A percentile compares a stretch with the other conserved stretches of the same genome.
Evolutionary conservation across 495 filamentous ascomycete species (phyloP).

Genomic region (Lophiotrema nucula): DNA sequence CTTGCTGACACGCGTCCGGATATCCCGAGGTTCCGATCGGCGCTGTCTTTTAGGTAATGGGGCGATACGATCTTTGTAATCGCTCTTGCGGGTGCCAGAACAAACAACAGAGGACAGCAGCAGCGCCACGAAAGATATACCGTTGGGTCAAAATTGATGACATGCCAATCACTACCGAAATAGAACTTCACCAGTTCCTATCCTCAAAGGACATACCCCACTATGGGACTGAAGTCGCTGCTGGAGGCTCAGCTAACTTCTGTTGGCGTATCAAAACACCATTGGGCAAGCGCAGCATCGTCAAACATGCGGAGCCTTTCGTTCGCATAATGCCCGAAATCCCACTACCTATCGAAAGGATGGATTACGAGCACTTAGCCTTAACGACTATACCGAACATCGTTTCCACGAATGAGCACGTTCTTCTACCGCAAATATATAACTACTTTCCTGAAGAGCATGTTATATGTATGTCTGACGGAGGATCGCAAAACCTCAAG

Average conservation of each 20-base stretch:
- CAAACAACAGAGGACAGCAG: no score
- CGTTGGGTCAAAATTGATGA: constrained; percentile 1
- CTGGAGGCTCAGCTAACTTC: constrained; percentile 10
- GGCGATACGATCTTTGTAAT: no score
- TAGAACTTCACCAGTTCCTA: constrained; percentile 12
- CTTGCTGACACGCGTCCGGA: no score
- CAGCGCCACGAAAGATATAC: no score
- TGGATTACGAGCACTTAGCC: constrained; percentile 2
- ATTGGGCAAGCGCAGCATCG: constrained; percentile 3
- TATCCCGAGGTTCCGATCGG: no score
- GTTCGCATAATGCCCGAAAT: constrained; percentile 8
- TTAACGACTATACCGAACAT: constrained; percentile 7
- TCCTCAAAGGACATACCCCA: constrained; percentile 20
- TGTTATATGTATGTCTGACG: constrained; percentile 3
- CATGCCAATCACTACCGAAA: constrained; percentile 17
- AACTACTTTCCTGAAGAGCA: constrained; percentile 20
- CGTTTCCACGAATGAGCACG: constrained; percentile 8
- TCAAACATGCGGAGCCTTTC: constrained; percentile 4
- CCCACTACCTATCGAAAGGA: neutral
- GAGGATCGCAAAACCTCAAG: constrained; percentile 6
- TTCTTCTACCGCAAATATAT: constrained; percentile 13
- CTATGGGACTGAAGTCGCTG: constrained; percentile 9
- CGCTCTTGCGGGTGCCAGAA: no score
- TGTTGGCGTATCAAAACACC: constrained; percentile 3
- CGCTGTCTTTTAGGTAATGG: no score